These are phyloP conservation scores for Amborella trichopoda DNA, from an alignment of 164 flowering plant species.

Conservation along the genomic window DNA sequence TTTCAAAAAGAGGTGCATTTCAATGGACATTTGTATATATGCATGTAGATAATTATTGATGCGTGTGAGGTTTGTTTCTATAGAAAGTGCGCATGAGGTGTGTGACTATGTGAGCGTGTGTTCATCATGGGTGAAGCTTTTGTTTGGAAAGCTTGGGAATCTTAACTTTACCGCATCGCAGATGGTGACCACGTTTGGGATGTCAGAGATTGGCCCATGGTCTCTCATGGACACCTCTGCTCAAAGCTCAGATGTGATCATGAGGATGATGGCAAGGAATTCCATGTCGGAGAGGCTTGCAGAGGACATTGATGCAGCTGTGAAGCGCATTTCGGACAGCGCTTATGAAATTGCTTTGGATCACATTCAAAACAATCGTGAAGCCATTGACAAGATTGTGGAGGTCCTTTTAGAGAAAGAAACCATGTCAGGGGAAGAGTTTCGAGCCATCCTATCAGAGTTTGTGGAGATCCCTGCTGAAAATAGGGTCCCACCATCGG, in stretches of 20 bases:
- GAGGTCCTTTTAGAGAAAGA: constrained; percentile 80
- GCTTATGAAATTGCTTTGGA: constrained; percentile 68
- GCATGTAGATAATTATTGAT: too few species aligned
- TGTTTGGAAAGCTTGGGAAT: too few species aligned
- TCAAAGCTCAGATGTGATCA: constrained; percentile 67
- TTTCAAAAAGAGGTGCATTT: too few species aligned
- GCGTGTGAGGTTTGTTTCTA: too few species aligned
- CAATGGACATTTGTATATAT: too few species aligned
- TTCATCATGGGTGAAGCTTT: too few species aligned
- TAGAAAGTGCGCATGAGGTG: too few species aligned
- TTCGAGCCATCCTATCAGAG: constrained; percentile 70
- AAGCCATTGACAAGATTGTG: constrained; percentile 84
- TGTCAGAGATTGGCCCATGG: constrained; percentile 94
- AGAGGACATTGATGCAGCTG: constrained; percentile 67
- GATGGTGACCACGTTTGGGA: constrained; percentile 84
- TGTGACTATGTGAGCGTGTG: too few species aligned
- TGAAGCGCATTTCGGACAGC: constrained; percentile 53
- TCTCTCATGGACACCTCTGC: constrained; percentile 71
- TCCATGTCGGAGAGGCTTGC: constrained; percentile 87
- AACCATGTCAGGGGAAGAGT: constrained; percentile 72
- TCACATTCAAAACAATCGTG: constrained; percentile 66
- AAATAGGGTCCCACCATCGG: constrained; percentile 54
- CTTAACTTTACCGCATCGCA: too few species aligned
- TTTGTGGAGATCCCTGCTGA: constrained; percentile 78
- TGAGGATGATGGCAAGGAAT: constrained; percentile 91